Evolutionary conservation across 2,329 filamentous ascomycete species (phyloP), one percentile per base, ranked within the genome.

Genomic region (Penicillium sp.): DNA sequence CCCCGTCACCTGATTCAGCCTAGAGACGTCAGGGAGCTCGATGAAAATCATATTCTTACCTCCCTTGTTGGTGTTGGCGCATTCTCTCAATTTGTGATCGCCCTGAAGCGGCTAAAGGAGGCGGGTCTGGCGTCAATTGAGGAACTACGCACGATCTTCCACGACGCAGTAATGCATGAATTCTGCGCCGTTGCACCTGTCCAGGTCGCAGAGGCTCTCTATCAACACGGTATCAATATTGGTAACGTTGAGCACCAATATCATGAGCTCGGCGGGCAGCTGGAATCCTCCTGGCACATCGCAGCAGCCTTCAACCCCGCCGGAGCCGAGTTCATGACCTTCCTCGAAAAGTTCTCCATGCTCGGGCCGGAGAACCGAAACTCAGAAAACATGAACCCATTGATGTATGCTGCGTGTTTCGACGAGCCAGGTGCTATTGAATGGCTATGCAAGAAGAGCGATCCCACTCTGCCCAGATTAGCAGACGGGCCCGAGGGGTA

Each of bases 281-380:
- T 52, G n/a, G 50, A 52, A 16, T 32, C 42, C 3, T 52, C 50
- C 27, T 52, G 50, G 50, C 50, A 52, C n/a, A 52, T 52, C 19
- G 50, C 50, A 18, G 50, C 50, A 41, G 43, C 50, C 2, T 52
- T 52, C 35, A 52, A 52, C 11, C 50, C 50, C 11, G 26, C 29
- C 4, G 50, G 42, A n/a, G 26, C 16, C 6, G 27, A 16, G 0
- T 47, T 52, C 8, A 40, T 52, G 42, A 8, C 32, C 1, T 52
- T 43, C 34, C 50, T 52, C n/a, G 18, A 32, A 9, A 47, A 52
- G 23, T 47, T 40, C n/a, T 52, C 50, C 18, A 27, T 46, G 18
- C 50, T 52, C n/a, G 27, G 7, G 1, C 18, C 50, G 11, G 35
- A 39, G 1, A 14, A 27, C 29, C 42, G 43, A 4, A 52, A 52